A percentile compares a stretch with the other conserved stretches of the same genome.
Conservation (phyloP, 2,329 filamentous ascomycete genomes). For the Claviceps digitariae region DNA sequence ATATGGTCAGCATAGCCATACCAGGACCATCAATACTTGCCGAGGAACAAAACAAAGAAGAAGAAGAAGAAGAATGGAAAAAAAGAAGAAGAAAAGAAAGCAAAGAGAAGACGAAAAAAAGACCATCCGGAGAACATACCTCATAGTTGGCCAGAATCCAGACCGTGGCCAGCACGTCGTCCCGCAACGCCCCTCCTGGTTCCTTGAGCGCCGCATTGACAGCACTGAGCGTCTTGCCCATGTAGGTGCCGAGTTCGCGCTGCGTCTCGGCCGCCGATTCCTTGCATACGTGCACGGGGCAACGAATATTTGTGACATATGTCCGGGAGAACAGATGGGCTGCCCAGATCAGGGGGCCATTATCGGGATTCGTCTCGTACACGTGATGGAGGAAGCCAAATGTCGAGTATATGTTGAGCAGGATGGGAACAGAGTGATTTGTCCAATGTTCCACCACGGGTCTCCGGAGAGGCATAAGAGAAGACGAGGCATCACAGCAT, state of each 20-base stretch:
- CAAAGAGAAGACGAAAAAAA: too few species aligned
- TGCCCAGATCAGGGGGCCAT: constrained; percentile 25
- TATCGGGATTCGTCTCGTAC: constrained; percentile 12
- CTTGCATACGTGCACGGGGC: constrained; percentile 17
- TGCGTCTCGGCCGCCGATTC: constrained; percentile 14
- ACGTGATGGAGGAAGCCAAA: constrained; percentile 21
- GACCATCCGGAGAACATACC: constrained; percentile 10
- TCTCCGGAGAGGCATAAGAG: constrained; percentile 8
- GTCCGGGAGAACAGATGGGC: constrained; percentile 27
- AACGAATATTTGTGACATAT: constrained; percentile 23
- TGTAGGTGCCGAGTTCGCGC: constrained; percentile 20
- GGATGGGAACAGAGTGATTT: constrained; percentile 23
- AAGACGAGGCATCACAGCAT: constrained; percentile 1
- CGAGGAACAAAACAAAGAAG: too few species aligned
- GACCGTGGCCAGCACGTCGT: constrained; percentile 25
- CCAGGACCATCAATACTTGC: background rate
- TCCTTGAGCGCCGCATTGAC: constrained; percentile 24
- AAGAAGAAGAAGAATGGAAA: too few species aligned
- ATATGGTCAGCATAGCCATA: background rate
- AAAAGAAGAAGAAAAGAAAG: too few species aligned
- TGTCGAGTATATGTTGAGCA: constrained; percentile 24
- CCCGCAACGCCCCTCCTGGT: constrained; percentile 15
- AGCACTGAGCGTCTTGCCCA: constrained; percentile 23
- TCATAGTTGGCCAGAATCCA: constrained; percentile 29
- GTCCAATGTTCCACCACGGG: constrained; percentile 25